Percentiles rank a stretch among this genome's conserved stretches.
Conservation (phyloP, 2,329 filamentous ascomycete species). For the Pseudocercospora vitis region DNA sequence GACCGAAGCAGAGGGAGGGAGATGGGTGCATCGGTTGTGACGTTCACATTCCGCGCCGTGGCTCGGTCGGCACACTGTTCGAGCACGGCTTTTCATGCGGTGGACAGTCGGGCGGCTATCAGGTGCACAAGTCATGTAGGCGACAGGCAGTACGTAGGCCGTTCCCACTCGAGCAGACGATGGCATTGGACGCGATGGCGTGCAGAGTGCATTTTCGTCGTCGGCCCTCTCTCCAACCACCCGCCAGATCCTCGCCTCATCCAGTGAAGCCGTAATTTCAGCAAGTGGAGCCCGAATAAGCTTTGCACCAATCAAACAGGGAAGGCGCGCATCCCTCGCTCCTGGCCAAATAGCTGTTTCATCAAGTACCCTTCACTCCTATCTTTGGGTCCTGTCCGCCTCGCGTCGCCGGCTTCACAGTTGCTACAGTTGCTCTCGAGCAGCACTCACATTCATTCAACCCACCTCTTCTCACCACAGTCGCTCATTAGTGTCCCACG, state of each 20-base stretch:
- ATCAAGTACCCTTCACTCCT: no score
- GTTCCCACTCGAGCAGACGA: not conserved
- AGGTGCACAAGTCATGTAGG: not conserved
- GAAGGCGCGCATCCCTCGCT: not conserved
- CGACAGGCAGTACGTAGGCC: not conserved
- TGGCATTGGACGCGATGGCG: not conserved
- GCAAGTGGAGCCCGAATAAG: not conserved
- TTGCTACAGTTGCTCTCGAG: constrained; percentile 2
- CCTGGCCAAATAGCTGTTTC: not conserved
- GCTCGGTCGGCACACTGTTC: constrained; percentile 4
- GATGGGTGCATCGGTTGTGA: not conserved
- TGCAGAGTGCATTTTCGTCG: constrained; percentile 1
- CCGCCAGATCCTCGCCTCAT: not conserved
- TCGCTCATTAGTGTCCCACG: constrained; percentile 5
- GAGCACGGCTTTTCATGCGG: constrained; percentile 2
- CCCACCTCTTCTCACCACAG: not conserved
- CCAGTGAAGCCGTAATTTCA: constrained; percentile 1
- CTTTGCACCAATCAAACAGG: not conserved
- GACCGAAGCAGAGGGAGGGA: not conserved
- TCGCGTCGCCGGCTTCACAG: constrained; percentile 2
- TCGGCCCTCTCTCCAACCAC: not conserved
- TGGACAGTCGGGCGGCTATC: constrained; percentile 3
- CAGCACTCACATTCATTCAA: constrained; percentile 3
- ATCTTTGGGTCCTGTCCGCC: not conserved
- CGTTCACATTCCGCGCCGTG: constrained; percentile 3